phyloP scores from a whole-genome alignment of 257 asterid species.

The Solanum tacnaense region DNA sequence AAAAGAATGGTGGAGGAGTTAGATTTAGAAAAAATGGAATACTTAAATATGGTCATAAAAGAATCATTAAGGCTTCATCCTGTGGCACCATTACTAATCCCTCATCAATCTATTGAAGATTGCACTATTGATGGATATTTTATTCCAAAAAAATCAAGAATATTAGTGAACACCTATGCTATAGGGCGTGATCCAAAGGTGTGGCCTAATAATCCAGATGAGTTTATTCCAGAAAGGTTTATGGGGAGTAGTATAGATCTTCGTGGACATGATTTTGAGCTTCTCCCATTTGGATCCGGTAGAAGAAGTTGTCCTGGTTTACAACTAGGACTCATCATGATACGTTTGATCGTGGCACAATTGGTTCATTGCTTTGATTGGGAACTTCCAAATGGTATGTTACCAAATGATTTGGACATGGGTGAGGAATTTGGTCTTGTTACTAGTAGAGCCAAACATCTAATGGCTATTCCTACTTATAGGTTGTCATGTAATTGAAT shows the following conservation, averaged over 20 bases:
- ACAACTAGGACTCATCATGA: background rate
- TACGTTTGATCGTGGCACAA: background rate
- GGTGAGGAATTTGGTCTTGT: background rate
- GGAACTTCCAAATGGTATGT: background rate
- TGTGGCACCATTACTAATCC: conserved; percentile 6
- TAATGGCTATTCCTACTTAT: background rate
- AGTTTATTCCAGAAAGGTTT: background rate
- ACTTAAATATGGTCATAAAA: conserved; percentile 13
- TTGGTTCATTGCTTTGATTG: background rate
- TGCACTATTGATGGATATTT: conserved; percentile 9
- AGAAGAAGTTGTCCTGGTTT: conserved; percentile 13
- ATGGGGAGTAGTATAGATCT: background rate
- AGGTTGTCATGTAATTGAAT: background rate
- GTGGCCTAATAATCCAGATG: conserved; percentile 1
- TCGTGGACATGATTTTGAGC: background rate
- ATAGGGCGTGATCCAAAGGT: conserved; percentile 1
- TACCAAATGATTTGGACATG: background rate
- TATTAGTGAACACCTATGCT: background rate
- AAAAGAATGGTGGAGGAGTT: conserved; percentile 1
- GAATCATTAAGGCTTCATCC: conserved; percentile 19
- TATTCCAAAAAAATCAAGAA: background rate
- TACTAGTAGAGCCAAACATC: background rate
- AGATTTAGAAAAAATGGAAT: conserved; percentile 2
- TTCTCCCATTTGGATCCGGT: background rate
- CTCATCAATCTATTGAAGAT: conserved; percentile 10